Conservation (phyloP, 192 early-diverging fungal genomes). For the Ambispora gerdemannii region DNA sequence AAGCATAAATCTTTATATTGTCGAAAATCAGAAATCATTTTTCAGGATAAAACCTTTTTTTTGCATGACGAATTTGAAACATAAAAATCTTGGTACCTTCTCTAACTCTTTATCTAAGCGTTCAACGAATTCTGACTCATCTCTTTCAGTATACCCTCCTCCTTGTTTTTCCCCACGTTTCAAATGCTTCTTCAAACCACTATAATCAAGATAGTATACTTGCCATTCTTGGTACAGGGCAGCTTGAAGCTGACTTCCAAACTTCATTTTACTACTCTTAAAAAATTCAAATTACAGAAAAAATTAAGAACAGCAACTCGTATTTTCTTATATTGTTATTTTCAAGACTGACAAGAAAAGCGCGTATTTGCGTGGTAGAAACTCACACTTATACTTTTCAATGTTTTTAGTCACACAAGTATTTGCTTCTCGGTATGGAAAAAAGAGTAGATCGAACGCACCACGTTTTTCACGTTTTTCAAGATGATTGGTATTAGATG, state of each 20-base stretch:
- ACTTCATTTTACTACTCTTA: constrained; percentile 89
- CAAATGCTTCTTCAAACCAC: constrained; percentile 79
- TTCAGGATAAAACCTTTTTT: constrained; percentile 34
- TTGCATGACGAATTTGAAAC: neutral
- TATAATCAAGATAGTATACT: constrained; percentile 77
- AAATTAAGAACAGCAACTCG: too few relatives aligned
- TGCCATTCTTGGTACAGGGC: constrained; percentile 76
- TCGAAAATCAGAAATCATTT: constrained; percentile 28
- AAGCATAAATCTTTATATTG: constrained; percentile 58
- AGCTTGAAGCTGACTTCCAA: constrained; percentile 75
- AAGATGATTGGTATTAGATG: too few relatives aligned
- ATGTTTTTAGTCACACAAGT: too few relatives aligned
- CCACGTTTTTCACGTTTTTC: too few relatives aligned
- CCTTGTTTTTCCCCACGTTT: constrained; percentile 62
- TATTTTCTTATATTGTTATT: too few relatives aligned
- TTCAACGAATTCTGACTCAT: constrained; percentile 91
- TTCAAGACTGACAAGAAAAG: too few relatives aligned
- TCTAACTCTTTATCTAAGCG: constrained; percentile 83
- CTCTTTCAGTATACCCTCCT: constrained; percentile 74
- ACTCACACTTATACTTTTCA: too few relatives aligned
- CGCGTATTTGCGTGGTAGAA: too few relatives aligned
- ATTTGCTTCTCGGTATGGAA: too few relatives aligned
- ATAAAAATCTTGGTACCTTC: constrained; percentile 56
- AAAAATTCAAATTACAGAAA: too few relatives aligned
- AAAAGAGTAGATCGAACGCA: too few relatives aligned